A percentile compares a stretch with the other conserved stretches of the same genome.
These are phyloP conservation scores for Basidiobolus meristosporus DNA, from an alignment of 371 early-diverging fungal genomes.

Conservation along the genomic window DNA sequence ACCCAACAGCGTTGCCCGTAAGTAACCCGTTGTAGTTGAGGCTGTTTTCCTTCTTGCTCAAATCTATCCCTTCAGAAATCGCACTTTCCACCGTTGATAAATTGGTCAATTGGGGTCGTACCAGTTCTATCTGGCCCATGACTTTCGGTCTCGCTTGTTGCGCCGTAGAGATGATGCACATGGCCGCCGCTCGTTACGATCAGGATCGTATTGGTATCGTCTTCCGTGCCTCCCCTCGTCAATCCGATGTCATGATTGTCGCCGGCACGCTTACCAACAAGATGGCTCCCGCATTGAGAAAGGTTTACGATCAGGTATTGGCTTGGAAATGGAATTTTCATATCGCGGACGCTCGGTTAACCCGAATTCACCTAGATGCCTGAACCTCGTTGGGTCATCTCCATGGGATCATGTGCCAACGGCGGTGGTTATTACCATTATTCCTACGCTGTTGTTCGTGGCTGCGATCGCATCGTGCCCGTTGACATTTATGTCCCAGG, in stretches of 20 bases:
- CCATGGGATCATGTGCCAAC: slow-evolving; percentile 96
- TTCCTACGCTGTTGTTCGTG: slow-evolving; percentile 84
- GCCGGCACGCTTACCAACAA: slow-evolving; percentile 96
- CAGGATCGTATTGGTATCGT: slow-evolving; percentile 96
- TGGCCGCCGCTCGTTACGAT: slow-evolving; percentile 93
- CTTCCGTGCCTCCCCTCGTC: slow-evolving; percentile 94
- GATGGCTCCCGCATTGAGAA: slow-evolving; percentile 95
- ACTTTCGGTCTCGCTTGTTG: slow-evolving; percentile 98
- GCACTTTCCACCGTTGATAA: slow-evolving; percentile 76
- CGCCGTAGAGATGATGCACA: slow-evolving; percentile 96
- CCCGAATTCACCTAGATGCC: too few species aligned
- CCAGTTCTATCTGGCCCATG: slow-evolving; percentile 91
- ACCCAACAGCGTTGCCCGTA: too few species aligned
- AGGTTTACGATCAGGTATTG: slow-evolving; percentile 91
- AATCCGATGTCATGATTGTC: slow-evolving; percentile 97
- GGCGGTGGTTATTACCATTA: slow-evolving; percentile 99
- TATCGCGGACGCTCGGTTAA: too few species aligned
- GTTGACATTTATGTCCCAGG: slow-evolving; percentile 95
- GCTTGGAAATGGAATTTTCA: too few species aligned
- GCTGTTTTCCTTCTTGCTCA: too few species aligned
- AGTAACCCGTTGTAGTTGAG: too few species aligned
- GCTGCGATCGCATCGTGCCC: slow-evolving; percentile 95
- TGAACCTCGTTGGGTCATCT: slow-evolving; percentile 96
- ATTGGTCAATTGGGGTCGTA: slow-evolving; percentile 86
- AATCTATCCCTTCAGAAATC: too few species aligned